Evolutionary conservation across 73 alveolate species (phyloP).

Genomic region (Symbiodinium natans): DNA sequence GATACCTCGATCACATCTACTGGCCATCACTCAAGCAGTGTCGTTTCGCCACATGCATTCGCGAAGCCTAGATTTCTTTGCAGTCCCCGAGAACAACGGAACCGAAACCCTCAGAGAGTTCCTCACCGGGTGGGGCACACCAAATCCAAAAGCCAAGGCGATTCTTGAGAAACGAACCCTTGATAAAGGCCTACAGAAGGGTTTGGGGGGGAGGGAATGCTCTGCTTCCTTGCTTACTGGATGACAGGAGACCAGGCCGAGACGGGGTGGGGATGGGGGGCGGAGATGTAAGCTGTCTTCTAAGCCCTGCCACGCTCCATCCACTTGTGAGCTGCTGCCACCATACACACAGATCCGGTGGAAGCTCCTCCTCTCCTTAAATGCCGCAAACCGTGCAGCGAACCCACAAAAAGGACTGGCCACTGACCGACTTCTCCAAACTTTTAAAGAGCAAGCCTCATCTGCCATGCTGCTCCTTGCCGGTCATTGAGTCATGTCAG

Average conservation of each 20-base stretch:
- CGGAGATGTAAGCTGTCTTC: not conserved
- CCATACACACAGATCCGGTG: slow-evolving; percentile 84
- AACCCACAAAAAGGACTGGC: too few relatives aligned
- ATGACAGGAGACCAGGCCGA: not conserved
- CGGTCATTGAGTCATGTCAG: too few relatives aligned
- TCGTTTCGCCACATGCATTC: too few relatives aligned
- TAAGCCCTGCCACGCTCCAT: not conserved
- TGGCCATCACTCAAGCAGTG: too few relatives aligned
- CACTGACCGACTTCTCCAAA: too few relatives aligned
- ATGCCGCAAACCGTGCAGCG: too few relatives aligned
- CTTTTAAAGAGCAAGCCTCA: not conserved
- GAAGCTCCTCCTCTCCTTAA: not conserved
- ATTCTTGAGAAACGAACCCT: too few relatives aligned
- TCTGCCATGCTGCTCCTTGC: too few relatives aligned
- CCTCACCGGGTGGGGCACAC: not conserved
- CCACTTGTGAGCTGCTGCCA: slow-evolving; percentile 73
- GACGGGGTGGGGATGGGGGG: not conserved
- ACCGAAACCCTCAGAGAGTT: not conserved
- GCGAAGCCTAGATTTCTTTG: not conserved
- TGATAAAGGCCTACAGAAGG: not conserved
- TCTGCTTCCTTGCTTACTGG: too few relatives aligned
- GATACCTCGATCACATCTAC: slow-evolving; percentile 10
- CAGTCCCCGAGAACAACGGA: not conserved
- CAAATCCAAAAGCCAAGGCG: too few relatives aligned
- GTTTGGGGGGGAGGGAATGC: not conserved